Evolutionary conservation across 208 protist species (phyloP), one percentile per base, ranked within the genome.

Genomic region (Trypanosomatidae sp.): DNA sequence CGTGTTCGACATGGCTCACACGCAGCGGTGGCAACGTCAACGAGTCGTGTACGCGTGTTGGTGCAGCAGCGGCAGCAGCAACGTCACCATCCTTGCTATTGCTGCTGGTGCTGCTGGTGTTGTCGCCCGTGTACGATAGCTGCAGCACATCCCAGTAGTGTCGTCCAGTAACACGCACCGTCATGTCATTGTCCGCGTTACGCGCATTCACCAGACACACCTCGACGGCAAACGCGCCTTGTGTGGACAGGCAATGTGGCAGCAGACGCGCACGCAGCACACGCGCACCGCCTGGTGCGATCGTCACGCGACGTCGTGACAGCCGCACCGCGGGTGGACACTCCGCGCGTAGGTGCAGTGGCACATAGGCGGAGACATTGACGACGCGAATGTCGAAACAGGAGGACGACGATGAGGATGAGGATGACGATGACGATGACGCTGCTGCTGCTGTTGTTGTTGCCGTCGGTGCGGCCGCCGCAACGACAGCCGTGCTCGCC

Each of bases 151-250:
- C 87, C 66, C 70, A 75, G 61, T 89, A 92, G 58, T 84, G 72
- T 60, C 84, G 69, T 20, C 84, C 84, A 15, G 51, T 79, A 6
- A 92, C 53, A 27, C 65, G 51, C 10, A 83, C 79, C 11, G 77
- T 61, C 45, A 92, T 88, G 56, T 92, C 84, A 43, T 92, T 92
- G 53, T 88, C 84, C 1, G 72, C 64, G 49, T 92, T 92, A 30
- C 70, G 62, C 49, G 75, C 76, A 47, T 92, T 92, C 18, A 87
- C 66, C 52, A 92, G 88, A 46, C 72, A 88, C 6, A 76, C 69
- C 41, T 75, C 61, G 47, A 78, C 78, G 16, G 62, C 65, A 43
- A 92, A 92, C 15, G 65, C 60, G 16, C 84, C 84, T 44, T 92
- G 78, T 20, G 58, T 66, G 2, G 59, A 62, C 33, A 86, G 82